Conservation (phyloP, 192 early-diverging fungal species). For the Coemansia nantahalensis region DNA sequence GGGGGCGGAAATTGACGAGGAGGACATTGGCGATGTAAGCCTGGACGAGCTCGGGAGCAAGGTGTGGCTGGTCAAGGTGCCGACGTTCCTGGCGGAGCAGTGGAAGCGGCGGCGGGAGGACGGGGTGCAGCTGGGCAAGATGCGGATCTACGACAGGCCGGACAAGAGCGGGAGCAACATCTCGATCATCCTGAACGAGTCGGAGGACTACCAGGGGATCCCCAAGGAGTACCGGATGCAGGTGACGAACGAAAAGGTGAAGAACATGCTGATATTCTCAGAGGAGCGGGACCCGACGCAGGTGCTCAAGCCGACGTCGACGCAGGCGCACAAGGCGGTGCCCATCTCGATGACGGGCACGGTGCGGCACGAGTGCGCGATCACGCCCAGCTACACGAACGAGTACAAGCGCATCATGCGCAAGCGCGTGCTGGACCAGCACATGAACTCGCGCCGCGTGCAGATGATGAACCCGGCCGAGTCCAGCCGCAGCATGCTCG, state of each 20-base stretch:
- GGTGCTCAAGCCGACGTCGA: slow-evolving; percentile 44
- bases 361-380: slow-evolving; percentile 71
- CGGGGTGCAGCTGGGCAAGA: slow-evolving; percentile 70
- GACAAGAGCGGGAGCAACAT: slow-evolving; percentile 56
- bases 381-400: slow-evolving; percentile 58
- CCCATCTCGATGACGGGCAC: slow-evolving; percentile 60
- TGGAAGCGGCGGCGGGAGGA: slow-evolving; percentile 70
- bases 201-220: slow-evolving; percentile 57
- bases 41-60: slow-evolving; percentile 65
- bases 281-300: slow-evolving; percentile 50
- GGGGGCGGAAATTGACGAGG: slow-evolving; percentile 25
- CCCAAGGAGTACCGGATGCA: slow-evolving; percentile 85
- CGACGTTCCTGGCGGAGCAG: slow-evolving; percentile 81
- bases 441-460: slow-evolving; percentile 31
- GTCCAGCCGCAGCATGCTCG: slow-evolving; percentile 48
- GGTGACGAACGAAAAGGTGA: slow-evolving; percentile 64
- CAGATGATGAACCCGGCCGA: slow-evolving; percentile 25
- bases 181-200: slow-evolving; percentile 67
- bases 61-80: slow-evolving; percentile 95
- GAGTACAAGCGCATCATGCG: slow-evolving; percentile 68
- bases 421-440: slow-evolving; percentile 58
- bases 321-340: slow-evolving; percentile 49
- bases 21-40: slow-evolving; percentile 72
- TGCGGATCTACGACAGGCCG: slow-evolving; percentile 69
- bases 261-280: slow-evolving; percentile 79